Evolutionary conservation across 2,329 filamentous ascomycete genomes (phyloP).

Genomic region (Apiospora aurea): DNA sequence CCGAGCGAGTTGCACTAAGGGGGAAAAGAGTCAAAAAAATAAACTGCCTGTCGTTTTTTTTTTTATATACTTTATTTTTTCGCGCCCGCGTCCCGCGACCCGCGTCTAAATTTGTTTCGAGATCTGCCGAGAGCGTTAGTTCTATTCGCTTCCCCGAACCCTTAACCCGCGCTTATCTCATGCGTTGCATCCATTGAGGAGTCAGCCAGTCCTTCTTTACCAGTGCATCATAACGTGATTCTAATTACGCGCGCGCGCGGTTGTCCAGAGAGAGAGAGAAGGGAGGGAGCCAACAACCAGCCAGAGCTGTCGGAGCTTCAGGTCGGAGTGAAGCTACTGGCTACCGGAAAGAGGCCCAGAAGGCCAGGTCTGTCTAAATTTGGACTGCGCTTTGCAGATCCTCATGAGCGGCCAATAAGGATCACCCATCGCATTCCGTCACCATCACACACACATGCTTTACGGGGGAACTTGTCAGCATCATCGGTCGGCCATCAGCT

Average conservation of each 20-base stretch:
- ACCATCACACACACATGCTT: not conserved
- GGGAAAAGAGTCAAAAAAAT: not conserved
- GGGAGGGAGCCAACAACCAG: not conserved
- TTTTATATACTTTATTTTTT: not conserved
- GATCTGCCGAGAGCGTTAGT: not conserved
- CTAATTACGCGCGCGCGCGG: constrained; percentile 11
- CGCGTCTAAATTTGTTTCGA: constrained; percentile 3
- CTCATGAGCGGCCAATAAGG: not conserved
- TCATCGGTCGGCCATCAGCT: not conserved
- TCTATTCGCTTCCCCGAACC: not conserved
- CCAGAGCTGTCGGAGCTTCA: not conserved
- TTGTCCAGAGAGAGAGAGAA: not conserved
- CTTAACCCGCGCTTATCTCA: not conserved
- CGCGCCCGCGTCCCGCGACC: not conserved
- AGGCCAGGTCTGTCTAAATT: not conserved
- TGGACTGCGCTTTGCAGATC: constrained; percentile 3
- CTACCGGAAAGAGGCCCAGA: too few relatives aligned
- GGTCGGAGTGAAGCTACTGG: not conserved
- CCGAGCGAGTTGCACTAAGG: not conserved
- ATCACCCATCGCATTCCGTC: not conserved
- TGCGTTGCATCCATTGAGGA: not conserved
- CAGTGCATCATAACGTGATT: not conserved
- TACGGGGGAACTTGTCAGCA: not conserved
- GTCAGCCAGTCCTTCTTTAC: not conserved
- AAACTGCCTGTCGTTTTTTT: not conserved